Evolutionary conservation across 345 rosid genomes (phyloP).

Genomic region (Eucalyptus marginata): DNA sequence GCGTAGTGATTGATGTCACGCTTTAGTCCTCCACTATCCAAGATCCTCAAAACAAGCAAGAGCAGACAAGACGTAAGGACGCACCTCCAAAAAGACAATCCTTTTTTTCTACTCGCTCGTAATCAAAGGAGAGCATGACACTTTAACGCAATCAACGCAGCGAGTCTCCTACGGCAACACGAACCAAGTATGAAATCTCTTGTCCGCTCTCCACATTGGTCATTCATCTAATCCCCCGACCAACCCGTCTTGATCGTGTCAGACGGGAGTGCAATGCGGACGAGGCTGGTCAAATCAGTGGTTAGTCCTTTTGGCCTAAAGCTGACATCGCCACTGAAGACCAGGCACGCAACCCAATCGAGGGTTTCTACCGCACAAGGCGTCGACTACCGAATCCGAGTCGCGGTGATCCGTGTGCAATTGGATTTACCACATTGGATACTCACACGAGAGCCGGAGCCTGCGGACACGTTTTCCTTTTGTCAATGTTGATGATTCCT

Average conservation of each 20-base stretch:
- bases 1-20: neutral
- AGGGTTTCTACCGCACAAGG: neutral
- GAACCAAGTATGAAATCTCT: neutral
- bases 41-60: neutral
- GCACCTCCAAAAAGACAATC: neutral
- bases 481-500: neutral
- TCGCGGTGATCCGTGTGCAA: no score
- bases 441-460: neutral
- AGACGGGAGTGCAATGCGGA: neutral
- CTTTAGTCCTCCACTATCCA: neutral
- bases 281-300: neutral
- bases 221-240: neutral
- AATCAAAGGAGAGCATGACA: neutral
- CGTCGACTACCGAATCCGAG: neutral
- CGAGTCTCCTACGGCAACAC: neutral
- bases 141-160: neutral
- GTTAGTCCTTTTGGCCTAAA: neutral
- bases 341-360: neutral
- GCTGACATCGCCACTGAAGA: neutral
- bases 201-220: neutral
- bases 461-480: neutral
- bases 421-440: neutral
- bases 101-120: neutral
- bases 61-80: neutral
- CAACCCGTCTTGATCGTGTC: neutral